Percentiles rank a stretch among this genome's conserved stretches.
phyloP scores from a whole-genome alignment of 2,329 filamentous ascomycete genomes.

The Hymenoscyphus occultus region DNA sequence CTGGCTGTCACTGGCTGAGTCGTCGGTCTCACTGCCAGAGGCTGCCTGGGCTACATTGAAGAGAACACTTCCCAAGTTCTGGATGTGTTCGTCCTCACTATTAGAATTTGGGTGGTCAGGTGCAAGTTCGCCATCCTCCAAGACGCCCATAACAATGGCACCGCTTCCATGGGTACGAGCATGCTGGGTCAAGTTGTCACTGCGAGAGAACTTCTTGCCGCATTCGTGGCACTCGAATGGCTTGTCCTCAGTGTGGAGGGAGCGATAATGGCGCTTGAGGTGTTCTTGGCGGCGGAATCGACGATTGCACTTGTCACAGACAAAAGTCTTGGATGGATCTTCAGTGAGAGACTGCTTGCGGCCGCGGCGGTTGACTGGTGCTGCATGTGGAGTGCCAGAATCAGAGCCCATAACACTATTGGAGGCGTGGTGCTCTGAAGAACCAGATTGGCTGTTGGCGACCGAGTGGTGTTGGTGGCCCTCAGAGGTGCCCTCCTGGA shows the following conservation, averaged over 20 bases:
- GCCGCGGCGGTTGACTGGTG: conserved; percentile 80
- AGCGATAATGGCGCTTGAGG: conserved; percentile 96
- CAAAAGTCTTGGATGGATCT: conserved; percentile 96
- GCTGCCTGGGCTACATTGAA: conserved; percentile 77
- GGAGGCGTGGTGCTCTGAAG: conserved; percentile 41
- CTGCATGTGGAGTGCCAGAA: conserved; percentile 39
- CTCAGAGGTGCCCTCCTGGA: conserved; percentile 32
- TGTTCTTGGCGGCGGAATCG: conserved; percentile 98
- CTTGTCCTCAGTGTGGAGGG: conserved; percentile 97
- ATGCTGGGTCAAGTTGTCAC: conserved; percentile 95
- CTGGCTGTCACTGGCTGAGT: conserved; percentile 49
- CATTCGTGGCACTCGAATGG: conserved; percentile 97
- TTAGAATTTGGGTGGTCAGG: conserved; percentile 42
- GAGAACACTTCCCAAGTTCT: conserved; percentile 70
- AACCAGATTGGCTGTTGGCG: conserved; percentile 43
- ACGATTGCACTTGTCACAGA: conserved; percentile 93
- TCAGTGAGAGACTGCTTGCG: conserved; percentile 98
- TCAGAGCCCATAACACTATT: conserved; percentile 42
- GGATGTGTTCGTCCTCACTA: conserved; percentile 58
- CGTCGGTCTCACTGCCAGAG: conserved; percentile 61
- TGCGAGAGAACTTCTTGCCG: conserved; percentile 98
- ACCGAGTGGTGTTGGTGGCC: conserved; percentile 30
- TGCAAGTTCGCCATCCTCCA: conserved; percentile 65
- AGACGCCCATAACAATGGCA: conserved; percentile 85
- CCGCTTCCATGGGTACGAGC: conserved; percentile 88